Evolutionary conservation across 345 rosid genomes (phyloP).

Genomic region (Citrus sp.): DNA sequence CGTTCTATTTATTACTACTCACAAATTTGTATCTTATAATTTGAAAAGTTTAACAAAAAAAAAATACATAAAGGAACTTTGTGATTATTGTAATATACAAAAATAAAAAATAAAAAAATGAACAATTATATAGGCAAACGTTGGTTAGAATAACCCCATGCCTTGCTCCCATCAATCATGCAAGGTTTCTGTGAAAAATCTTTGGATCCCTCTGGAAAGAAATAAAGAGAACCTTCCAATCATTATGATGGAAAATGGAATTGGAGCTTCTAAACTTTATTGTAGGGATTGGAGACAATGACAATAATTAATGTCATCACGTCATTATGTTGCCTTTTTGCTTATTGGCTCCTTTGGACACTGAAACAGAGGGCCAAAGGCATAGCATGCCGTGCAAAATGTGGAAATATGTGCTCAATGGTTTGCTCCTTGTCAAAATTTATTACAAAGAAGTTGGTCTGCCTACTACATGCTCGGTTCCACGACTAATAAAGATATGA

Average conservation of each 20-base stretch:
- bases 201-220: slow-evolving; percentile 10
- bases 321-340: neutral
- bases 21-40: too few species aligned
- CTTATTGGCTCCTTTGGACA: neutral
- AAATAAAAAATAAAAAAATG: too few species aligned
- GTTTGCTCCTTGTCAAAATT: neutral
- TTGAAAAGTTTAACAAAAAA: too few species aligned
- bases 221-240: slow-evolving; percentile 2
- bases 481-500: too few species aligned
- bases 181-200: neutral
- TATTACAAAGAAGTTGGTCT: neutral
- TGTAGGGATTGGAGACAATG: slow-evolving; percentile 4
- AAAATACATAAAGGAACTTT: too few species aligned
- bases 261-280: neutral
- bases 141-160: neutral
- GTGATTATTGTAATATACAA: too few species aligned
- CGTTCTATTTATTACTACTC: too few species aligned
- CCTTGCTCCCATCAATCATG: neutral
- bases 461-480: neutral
- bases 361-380: slow-evolving; percentile 15
- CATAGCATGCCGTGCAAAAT: neutral
- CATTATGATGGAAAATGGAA: slow-evolving; percentile 8
- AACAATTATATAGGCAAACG: too few species aligned
- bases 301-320: neutral
- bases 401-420: neutral